These are phyloP conservation scores for Cercis canadensis DNA, from an alignment of 306 rosid genomes.

Conservation along the genomic window DNA sequence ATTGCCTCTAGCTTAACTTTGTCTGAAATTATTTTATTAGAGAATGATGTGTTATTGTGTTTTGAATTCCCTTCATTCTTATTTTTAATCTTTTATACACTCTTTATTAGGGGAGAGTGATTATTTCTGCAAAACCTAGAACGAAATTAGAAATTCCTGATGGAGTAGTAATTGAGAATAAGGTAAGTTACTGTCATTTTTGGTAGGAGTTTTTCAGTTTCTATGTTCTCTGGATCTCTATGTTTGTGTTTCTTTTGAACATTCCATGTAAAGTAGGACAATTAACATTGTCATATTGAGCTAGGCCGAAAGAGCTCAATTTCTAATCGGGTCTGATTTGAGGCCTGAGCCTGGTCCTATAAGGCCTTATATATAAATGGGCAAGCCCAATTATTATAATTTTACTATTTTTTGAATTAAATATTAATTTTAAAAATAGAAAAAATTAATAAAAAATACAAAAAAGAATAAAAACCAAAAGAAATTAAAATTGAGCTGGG, in stretches of 20 bases:
- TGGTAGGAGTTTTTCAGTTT: slow-evolving; percentile 19
- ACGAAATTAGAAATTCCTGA: slow-evolving; percentile 73
- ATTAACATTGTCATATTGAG: background rate
- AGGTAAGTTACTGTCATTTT: slow-evolving; percentile 45
- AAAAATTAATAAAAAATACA: too few species aligned
- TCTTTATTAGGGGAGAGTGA: slow-evolving; percentile 70
- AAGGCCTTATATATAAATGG: too few species aligned
- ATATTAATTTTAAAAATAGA: background rate
- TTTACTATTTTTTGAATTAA: background rate
- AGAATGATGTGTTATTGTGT: too few species aligned
- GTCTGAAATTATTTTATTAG: too few species aligned
- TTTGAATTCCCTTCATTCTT: too few species aligned
- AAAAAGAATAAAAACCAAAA: too few species aligned
- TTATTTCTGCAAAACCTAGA: slow-evolving; percentile 63
- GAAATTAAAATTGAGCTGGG: too few species aligned
- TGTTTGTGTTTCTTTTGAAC: slow-evolving; percentile 5
- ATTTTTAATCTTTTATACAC: slow-evolving; percentile 24
- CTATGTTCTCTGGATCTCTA: background rate
- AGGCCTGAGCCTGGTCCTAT: too few species aligned
- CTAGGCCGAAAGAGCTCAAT: background rate
- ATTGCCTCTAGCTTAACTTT: too few species aligned
- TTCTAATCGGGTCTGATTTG: background rate
- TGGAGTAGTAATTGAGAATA: slow-evolving; percentile 61
- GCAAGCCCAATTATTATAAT: too few species aligned
- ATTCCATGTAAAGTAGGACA: too few species aligned